Base-by-base conservation (phyloP, 257 asterid species). In the Leonotis leonurus region DNA sequence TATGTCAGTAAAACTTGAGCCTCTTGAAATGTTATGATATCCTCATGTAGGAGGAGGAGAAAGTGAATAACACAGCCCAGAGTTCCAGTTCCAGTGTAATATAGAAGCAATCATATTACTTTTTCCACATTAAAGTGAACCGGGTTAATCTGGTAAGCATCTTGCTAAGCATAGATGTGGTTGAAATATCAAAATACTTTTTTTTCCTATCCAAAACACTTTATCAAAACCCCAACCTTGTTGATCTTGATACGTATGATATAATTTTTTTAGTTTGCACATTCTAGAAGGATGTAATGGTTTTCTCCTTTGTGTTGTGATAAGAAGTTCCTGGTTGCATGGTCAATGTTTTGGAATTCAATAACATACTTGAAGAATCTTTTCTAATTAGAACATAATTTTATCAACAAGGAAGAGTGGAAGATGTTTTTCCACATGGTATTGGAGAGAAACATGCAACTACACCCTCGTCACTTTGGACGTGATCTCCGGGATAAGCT, bases 381-480 rank as follows among this genome's bases (percentile, higher is more conserved):
- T 41, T 44, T 24, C 32, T 27, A 5, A 14, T 20, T 14, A 40
- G 39, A 64, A 35, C 14, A 29, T 45, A 68, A 22, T 26, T 5
- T 20, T 12, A 56, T 26, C 45, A 33, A 30, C 9, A 27, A 41
- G 24, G 44, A 36, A 21, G 13, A 20, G 21, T 5, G 18, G 62
- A 16, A 63, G 48, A 90, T 90, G 98, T 90, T 90, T 75, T 88
- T 90, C 60, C 96, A 90, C 86, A 90, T 90, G 73, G 83, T 88
- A 4, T 71, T 92, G 79, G 97, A 92, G 78, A 76, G 97, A 35
- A 92, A 92, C 52, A 92, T 92, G 99, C 99, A 92, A 75, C 77
- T 92, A 25, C 99, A 92, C 72, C 99, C 99, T 5, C 99, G 99
- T 57, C 97, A 92, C 68, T 92, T 92, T 37, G 97, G 97, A 20